Evolutionary conservation across 2,329 filamentous ascomycete species (phyloP), one percentile per base, ranked within the genome.

Genomic region (Aulographum hederae): DNA sequence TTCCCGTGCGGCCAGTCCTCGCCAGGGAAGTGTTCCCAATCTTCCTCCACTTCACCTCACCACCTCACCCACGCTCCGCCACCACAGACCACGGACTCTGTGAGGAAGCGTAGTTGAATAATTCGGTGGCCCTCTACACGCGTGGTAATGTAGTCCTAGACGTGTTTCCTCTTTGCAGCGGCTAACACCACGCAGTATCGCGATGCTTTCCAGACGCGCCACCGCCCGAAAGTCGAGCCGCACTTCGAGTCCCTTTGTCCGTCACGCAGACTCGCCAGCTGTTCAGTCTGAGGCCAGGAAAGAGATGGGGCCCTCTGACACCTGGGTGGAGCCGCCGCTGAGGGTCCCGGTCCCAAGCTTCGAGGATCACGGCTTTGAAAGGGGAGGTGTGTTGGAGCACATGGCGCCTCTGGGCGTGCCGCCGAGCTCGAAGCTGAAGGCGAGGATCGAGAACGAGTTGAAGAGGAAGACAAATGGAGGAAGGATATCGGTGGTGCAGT

Each of bases 401-500:
- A 92, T 92, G 84, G 74, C 73, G 32, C 75, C 84, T 17, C 58
- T 93, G 34, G 84, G 84, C 26, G 66, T 73, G 33, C 62, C 73
- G 42, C 84, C 84, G 10, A 65, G 63, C 15, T 55, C 65, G 30
- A 66, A 70, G 47, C 60, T 73, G 40, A 70, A 72, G 55, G 58
- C 60, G 38, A 61, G 64, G 41, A 50, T 63, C 45, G 48, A 50
- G 18, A 54, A 60, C 31, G 53, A n/a, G n/a, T n/a, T n/a, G n/a
- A n/a, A n/a, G n/a, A n/a, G n/a, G n/a, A n/a, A n/a, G n/a, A n/a
- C 51, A 28, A 49, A 52, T 15, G 52, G 55, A 32, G 56, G 58
- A 33, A 52, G 51, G 17, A 43, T 52, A 19, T 36, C 58, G 36
- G 48, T 47, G 34, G 58, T 52, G 41, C 61, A 57, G 41, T 48